Conservation (phyloP, 2,329 filamentous ascomycete species). For the Beauveria sp. region DNA sequence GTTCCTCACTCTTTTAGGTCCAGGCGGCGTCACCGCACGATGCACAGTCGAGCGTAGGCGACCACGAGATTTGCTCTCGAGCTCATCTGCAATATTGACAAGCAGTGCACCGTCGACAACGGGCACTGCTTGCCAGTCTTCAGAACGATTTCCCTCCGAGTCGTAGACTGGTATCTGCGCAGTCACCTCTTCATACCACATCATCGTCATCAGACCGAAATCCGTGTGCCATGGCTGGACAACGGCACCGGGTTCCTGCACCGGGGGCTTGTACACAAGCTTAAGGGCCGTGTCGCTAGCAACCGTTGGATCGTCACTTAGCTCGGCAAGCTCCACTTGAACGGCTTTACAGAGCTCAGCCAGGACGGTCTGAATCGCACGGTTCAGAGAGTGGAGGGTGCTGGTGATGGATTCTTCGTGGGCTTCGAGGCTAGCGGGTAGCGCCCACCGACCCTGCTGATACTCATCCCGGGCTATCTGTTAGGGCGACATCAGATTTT, state of each 20-base stretch:
- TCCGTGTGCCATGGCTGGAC: slow-evolving; percentile 6
- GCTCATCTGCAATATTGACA: slow-evolving; percentile 6
- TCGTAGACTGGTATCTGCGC: slow-evolving; percentile 4
- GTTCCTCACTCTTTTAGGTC: background rate
- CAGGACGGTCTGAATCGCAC: background rate
- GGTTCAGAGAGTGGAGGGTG: background rate
- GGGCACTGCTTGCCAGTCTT: slow-evolving; percentile 2
- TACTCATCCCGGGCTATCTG: slow-evolving; percentile 9
- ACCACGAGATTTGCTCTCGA: background rate
- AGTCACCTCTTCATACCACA: slow-evolving; percentile 1
- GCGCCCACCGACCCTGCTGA: background rate
- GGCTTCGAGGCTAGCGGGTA: background rate
- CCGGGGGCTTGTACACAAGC: slow-evolving; percentile 7
- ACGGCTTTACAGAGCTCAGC: background rate
- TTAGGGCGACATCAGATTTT: background rate
- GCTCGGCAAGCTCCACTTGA: background rate
- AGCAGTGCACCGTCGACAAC: background rate
- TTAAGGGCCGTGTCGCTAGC: slow-evolving; percentile 7
- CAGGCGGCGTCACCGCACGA: background rate
- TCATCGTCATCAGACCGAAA: slow-evolving; percentile 2
- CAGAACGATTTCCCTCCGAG: background rate
- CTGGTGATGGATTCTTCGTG: background rate
- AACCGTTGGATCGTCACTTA: background rate
- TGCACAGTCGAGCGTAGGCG: slow-evolving; percentile 1
- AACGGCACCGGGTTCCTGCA: slow-evolving; percentile 1